Conservation (phyloP, 2,329 filamentous ascomycete species). For the Fusarium sp. region DNA sequence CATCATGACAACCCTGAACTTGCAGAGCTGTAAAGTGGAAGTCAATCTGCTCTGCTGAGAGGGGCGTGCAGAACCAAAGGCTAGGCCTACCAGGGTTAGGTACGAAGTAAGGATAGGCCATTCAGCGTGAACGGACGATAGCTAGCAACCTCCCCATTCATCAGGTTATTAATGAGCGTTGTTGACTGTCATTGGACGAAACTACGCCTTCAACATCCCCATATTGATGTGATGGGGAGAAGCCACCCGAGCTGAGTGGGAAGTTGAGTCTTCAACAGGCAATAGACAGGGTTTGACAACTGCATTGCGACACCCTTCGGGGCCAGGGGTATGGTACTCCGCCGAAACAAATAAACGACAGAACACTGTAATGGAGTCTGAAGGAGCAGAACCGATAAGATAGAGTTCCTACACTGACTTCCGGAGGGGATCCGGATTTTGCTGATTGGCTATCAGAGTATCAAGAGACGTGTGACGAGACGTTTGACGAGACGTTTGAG, state of each 20-base stretch:
- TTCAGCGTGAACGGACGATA: slow-evolving; percentile 19
- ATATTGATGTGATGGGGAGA: slow-evolving; percentile 16
- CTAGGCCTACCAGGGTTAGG: neutral
- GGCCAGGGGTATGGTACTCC: slow-evolving; percentile 30
- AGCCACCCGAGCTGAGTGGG: slow-evolving; percentile 22
- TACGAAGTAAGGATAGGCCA: slow-evolving; percentile 5
- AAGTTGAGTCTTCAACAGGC: slow-evolving; percentile 13
- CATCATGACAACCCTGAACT: slow-evolving; percentile 21
- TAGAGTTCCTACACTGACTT: slow-evolving; percentile 33
- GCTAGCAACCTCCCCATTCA: slow-evolving; percentile 22
- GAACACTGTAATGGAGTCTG: slow-evolving; percentile 10
- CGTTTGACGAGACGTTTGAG: slow-evolving; percentile 15
- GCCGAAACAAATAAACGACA: slow-evolving; percentile 23
- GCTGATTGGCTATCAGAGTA: slow-evolving; percentile 19
- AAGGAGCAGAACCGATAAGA: slow-evolving; percentile 24
- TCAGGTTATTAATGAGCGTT: slow-evolving; percentile 27
- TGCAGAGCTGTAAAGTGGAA: slow-evolving; percentile 30
- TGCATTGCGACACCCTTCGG: slow-evolving; percentile 31
- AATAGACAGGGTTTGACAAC: slow-evolving; percentile 22
- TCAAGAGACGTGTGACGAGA: slow-evolving; percentile 2
- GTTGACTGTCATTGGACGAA: slow-evolving; percentile 25
- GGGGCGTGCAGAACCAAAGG: slow-evolving; percentile 25
- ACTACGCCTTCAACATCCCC: slow-evolving; percentile 8
- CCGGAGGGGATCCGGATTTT: slow-evolving; percentile 32
- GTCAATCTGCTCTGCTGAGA: slow-evolving; percentile 39